Percentiles rank a stretch among this genome's conserved stretches.
These are phyloP conservation scores for Aspergillus sp. DNA, from an alignment of 2,329 filamentous ascomycete genomes.

Conservation along the genomic window DNA sequence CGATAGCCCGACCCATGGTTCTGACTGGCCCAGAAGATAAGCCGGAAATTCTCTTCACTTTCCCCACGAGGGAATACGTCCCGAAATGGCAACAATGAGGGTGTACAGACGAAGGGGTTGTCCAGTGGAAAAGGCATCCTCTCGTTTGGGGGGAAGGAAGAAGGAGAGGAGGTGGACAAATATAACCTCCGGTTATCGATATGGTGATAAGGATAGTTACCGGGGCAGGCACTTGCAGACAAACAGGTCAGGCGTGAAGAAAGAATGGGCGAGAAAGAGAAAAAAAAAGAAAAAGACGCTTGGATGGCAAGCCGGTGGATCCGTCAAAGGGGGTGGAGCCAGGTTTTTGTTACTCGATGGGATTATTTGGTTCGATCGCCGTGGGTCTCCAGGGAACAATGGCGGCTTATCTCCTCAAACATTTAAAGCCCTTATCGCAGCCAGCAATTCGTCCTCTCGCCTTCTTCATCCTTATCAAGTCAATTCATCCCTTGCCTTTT, in stretches of 20 bases:
- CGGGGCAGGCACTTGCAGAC: not conserved
- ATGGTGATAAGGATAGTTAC: not conserved
- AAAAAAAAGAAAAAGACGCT: not conserved
- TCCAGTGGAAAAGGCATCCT: not conserved
- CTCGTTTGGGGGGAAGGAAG: not conserved
- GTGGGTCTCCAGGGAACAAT: not conserved
- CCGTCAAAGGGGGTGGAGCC: conserved; percentile 2
- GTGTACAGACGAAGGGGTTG: conserved; percentile 15
- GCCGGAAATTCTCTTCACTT: conserved; percentile 1
- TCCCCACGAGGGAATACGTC: conserved; percentile 1
- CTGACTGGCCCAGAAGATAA: not conserved
- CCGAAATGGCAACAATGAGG: conserved; percentile 27
- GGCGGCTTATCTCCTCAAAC: not conserved
- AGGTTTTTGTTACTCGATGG: conserved; percentile 22
- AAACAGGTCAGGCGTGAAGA: not conserved
- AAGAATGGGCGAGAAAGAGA: not conserved
- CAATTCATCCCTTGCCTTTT: conserved; percentile 8
- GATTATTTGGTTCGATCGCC: conserved; percentile 6
- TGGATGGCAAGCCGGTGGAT: conserved; percentile 1
- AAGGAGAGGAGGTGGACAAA: not conserved
- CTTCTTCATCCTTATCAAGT: conserved; percentile 8
- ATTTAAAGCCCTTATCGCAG: conserved; percentile 16
- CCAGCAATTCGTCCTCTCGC: conserved; percentile 3
- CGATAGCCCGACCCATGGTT: conserved; percentile 25
- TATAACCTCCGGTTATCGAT: conserved; percentile 1